Evolutionary conservation across 257 asterid species (phyloP).

Genomic region (Thymus quinquecostatus): DNA sequence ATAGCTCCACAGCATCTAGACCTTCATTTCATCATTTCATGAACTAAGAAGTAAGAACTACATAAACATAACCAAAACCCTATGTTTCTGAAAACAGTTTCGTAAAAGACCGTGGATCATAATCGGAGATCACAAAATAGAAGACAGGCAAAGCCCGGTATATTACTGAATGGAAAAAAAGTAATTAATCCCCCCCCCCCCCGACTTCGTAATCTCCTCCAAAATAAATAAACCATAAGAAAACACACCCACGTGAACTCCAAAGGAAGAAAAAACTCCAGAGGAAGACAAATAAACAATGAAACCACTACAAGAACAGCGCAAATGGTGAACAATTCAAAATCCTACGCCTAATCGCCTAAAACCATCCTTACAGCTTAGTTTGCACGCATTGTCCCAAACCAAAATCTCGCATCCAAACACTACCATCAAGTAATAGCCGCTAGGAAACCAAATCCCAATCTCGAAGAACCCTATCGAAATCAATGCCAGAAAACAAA

Average conservation of each 20-base stretch:
- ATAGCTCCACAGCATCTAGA: conserved; percentile 3
- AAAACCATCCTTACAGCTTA: conserved; percentile 3
- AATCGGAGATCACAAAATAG: background rate
- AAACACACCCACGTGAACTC: background rate
- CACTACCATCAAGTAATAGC: conserved; percentile 6
- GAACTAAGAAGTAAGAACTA: background rate
- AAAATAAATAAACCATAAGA: background rate
- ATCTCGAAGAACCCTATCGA: background rate
- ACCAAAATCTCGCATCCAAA: conserved; percentile 17
- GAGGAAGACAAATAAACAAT: background rate
- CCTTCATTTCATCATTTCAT: background rate
- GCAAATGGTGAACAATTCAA: background rate
- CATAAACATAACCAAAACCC: conserved; percentile 3
- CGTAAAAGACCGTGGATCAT: background rate
- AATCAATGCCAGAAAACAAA: conserved; percentile 14
- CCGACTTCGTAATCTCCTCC: conserved; percentile 5
- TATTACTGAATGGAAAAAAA: background rate
- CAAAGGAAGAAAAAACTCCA: background rate
- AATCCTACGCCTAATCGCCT: conserved; percentile 26
- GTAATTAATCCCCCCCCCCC: background rate
- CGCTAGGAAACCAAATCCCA: conserved; percentile 25
- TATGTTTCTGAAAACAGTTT: background rate
- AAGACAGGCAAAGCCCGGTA: background rate
- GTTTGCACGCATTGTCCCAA: conserved; percentile 19
- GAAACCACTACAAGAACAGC: background rate